phyloP scores from a whole-genome alignment of 2,329 filamentous ascomycete genomes.

The Camptophora hylomeconis region DNA sequence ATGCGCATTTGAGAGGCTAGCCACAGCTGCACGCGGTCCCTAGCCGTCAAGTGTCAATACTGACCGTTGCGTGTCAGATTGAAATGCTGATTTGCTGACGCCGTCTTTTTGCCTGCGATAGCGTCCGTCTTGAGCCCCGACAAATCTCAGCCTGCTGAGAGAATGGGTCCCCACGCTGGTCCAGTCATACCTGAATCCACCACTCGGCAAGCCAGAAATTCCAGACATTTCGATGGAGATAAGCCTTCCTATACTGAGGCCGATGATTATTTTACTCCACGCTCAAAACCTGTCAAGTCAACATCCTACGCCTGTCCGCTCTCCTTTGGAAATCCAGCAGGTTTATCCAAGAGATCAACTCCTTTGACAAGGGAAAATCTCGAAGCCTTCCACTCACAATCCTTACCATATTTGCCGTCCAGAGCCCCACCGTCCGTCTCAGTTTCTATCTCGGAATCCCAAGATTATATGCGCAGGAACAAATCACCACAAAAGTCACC shows the following conservation, averaged over 20 bases:
- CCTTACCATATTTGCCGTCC: constrained; percentile 3
- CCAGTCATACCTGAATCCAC: constrained; percentile 9
- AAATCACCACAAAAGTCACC: constrained; percentile 11
- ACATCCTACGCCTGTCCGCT: constrained; percentile 14
- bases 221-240: constrained; percentile 12
- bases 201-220: constrained; percentile 10
- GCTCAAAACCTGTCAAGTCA: constrained; percentile 6
- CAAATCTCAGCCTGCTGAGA: too few species aligned
- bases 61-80: too few species aligned
- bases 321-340: constrained; percentile 10
- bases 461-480: constrained; percentile 14
- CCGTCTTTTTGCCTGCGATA: too few species aligned
- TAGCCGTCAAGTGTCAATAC: too few species aligned
- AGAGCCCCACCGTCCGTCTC: constrained; percentile 4
- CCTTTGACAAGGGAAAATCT: constrained; percentile 15
- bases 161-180: too few species aligned
- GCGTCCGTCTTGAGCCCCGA: too few species aligned
- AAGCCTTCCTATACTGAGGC: constrained; percentile 3
- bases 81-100: too few species aligned
- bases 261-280: constrained; percentile 5
- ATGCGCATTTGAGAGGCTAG: too few species aligned
- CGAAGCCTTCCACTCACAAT: constrained; percentile 11
- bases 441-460: constrained; percentile 4
- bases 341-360: constrained; percentile 6
- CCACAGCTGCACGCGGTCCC: too few species aligned